Conservation (phyloP, 768 basidiomycete genomes). For the Kondoa subrosea region DNA sequence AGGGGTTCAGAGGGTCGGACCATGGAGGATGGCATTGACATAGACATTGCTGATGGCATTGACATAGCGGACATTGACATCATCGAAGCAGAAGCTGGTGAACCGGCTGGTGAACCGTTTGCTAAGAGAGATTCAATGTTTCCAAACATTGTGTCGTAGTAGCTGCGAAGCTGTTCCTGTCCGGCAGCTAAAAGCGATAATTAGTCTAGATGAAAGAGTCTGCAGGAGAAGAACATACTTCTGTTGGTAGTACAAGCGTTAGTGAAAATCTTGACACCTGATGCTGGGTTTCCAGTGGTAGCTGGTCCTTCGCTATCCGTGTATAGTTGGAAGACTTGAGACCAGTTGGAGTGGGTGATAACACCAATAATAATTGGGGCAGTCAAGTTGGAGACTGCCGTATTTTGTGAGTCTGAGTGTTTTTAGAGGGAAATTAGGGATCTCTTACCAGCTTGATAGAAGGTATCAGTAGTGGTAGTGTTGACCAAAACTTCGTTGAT, state of each 20-base stretch:
- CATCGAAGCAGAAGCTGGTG: background rate
- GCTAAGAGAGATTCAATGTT: background rate
- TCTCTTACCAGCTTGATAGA: background rate
- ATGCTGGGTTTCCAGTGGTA: background rate
- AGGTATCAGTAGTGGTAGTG: background rate
- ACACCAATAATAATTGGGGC: background rate
- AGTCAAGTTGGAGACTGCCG: background rate
- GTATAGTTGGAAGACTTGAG: background rate
- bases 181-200: background rate
- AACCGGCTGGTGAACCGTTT: no score
- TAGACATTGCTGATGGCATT: background rate
- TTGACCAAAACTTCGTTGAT: background rate
- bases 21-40: background rate
- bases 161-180: background rate
- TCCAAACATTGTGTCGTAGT: background rate
- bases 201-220: background rate
- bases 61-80: background rate
- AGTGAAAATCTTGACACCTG: background rate
- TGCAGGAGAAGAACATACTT: background rate
- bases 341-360: background rate
- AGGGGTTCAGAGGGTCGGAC: background rate
- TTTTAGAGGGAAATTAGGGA: background rate
- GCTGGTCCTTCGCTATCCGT: background rate
- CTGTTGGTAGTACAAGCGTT: background rate
- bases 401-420: background rate